phyloP scores from a whole-genome alignment of 2,329 filamentous ascomycete species.

The Colletotrichum tanaceti region DNA sequence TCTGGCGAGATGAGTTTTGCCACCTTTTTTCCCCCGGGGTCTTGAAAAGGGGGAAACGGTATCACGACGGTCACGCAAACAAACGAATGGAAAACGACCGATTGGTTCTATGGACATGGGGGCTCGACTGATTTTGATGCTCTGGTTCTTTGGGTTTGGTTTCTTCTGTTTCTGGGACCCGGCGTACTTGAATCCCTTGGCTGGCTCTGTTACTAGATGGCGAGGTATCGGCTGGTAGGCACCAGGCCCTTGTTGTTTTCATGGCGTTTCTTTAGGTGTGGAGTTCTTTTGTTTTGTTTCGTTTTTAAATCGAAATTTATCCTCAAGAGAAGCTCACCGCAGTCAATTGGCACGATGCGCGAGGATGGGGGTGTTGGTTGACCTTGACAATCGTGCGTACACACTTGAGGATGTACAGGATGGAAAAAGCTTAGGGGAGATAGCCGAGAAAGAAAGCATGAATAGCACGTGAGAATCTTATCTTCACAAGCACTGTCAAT shows the following conservation, averaged over 20 bases:
- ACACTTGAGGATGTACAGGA: not conserved
- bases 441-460: not conserved
- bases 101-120: conserved; percentile 18
- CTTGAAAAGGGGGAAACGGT: conserved; percentile 11
- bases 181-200: conserved; percentile 2
- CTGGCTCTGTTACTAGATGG: conserved; percentile 36
- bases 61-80: conserved; percentile 18
- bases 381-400: not conserved
- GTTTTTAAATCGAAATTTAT: not conserved
- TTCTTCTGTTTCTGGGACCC: not conserved
- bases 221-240: conserved; percentile 22
- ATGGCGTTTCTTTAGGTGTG: conserved; percentile 22
- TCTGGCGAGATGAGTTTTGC: not conserved
- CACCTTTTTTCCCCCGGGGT: not conserved
- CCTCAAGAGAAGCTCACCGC: conserved; percentile 3
- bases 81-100: conserved; percentile 27
- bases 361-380: not conserved
- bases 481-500: not conserved
- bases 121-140: conserved; percentile 26
- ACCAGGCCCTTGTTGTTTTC: not conserved
- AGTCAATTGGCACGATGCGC: conserved; percentile 4
- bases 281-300: not conserved
- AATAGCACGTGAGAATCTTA: conserved; percentile 18
- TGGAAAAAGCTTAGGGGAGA: not conserved
- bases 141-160: conserved; percentile 5